These are phyloP conservation scores for Cyclanthera cordifolia DNA, from an alignment of 306 rosid genomes.

Conservation along the genomic window DNA sequence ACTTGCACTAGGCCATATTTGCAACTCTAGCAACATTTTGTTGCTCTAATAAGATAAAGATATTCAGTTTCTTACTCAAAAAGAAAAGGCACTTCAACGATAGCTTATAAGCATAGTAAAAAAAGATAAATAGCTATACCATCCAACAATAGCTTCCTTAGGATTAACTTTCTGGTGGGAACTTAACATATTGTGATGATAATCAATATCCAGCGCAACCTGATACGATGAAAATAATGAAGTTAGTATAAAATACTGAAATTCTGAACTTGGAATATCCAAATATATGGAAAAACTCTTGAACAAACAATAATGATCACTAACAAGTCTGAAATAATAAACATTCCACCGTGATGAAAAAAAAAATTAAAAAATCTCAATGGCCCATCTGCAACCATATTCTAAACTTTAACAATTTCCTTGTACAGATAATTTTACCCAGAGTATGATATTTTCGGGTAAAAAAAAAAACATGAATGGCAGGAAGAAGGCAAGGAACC, in stretches of 20 bases:
- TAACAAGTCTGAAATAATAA: not conserved
- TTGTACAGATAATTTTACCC: not conserved
- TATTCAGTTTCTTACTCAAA: not conserved
- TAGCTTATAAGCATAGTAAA: not conserved
- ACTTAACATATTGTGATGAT: slow-evolving; percentile 74
- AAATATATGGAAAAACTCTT: not conserved
- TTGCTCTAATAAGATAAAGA: not conserved
- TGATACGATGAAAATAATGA: slow-evolving; percentile 5
- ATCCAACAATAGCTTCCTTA: slow-evolving; percentile 88
- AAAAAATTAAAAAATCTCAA: not conserved
- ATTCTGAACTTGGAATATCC: not conserved
- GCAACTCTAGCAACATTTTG: not conserved
- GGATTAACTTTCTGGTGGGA: slow-evolving; percentile 94
- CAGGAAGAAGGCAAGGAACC: not conserved
- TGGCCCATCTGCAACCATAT: not conserved
- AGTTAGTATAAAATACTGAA: not conserved
- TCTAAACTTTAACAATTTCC: not conserved
- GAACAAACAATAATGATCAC: not conserved
- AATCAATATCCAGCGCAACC: slow-evolving; percentile 96
- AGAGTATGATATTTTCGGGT: too few species aligned
- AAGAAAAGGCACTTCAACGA: not conserved
- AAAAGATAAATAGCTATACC: slow-evolving; percentile 32
- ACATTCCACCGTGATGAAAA: not conserved
- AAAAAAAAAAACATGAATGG: not conserved
- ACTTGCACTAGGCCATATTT: not conserved